These are phyloP conservation scores for Fraxinus ornus DNA, from an alignment of 305 asterid genomes.

Conservation along the genomic window DNA sequence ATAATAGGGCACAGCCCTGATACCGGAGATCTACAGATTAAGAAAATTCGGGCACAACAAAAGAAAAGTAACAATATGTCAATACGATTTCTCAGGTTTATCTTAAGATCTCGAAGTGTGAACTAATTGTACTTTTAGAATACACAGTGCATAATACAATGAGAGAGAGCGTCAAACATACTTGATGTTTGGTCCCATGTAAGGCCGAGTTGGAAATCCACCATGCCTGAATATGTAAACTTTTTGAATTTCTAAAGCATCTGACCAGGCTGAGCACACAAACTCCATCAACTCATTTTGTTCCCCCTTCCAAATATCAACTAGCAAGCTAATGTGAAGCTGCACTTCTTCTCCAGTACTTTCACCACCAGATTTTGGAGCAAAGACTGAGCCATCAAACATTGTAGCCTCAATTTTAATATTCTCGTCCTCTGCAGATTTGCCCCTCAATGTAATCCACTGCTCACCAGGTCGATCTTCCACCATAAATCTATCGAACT, in stretches of 20 bases:
- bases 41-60: not conserved
- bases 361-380: slow-evolving; percentile 28
- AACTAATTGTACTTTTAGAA: not conserved
- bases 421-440: slow-evolving; percentile 17
- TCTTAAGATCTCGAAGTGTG: not conserved
- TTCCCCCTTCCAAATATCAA: slow-evolving; percentile 32
- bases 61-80: not conserved
- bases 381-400: slow-evolving; percentile 25
- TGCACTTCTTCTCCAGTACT: slow-evolving; percentile 20
- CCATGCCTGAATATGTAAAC: slow-evolving; percentile 22
- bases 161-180: slow-evolving; percentile 8
- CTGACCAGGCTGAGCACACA: slow-evolving; percentile 32
- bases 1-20: not conserved
- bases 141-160: not conserved
- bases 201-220: slow-evolving; percentile 21
- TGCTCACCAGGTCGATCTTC: slow-evolving; percentile 32
- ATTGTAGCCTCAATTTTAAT: slow-evolving; percentile 35
- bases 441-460: slow-evolving; percentile 33
- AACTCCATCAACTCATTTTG: slow-evolving; percentile 25
- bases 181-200: slow-evolving; percentile 29
- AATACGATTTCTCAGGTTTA: not conserved
- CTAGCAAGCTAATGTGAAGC: slow-evolving; percentile 31
- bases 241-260: slow-evolving; percentile 30
- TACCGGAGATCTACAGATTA: not conserved
- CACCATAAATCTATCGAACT: slow-evolving; percentile 18